Evolutionary conservation across 2,329 filamentous ascomycete genomes (phyloP).

Genomic region (Colletotrichum coccodes): DNA sequence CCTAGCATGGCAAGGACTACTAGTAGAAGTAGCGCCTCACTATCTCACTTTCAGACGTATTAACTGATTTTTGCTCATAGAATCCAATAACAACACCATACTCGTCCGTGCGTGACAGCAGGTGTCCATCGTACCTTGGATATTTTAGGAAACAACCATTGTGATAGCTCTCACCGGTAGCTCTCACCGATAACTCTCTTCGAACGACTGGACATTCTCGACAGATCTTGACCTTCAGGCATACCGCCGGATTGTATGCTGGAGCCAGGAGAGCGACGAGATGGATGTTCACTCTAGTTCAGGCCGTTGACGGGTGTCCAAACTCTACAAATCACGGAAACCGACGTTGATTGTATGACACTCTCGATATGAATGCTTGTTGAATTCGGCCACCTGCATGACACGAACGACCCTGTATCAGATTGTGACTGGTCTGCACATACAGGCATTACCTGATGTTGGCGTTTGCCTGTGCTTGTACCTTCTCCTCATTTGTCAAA

Average conservation of each 20-base stretch:
- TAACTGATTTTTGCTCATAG: not conserved
- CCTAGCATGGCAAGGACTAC: not conserved
- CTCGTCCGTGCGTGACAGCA: not conserved
- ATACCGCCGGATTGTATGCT: not conserved
- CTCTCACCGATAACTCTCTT: too few relatives aligned
- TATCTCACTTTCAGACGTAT: not conserved
- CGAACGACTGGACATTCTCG: not conserved
- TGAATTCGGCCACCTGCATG: slow-evolving; percentile 4
- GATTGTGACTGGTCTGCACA: not conserved
- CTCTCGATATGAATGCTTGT: not conserved
- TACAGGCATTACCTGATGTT: not conserved
- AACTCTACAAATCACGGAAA: not conserved
- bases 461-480: not conserved
- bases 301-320: not conserved
- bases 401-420: not conserved
- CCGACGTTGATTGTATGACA: not conserved
- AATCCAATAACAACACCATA: not conserved
- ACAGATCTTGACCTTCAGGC: not conserved
- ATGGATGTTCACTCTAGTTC: not conserved
- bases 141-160: not conserved
- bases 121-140: not conserved
- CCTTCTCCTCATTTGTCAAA: not conserved
- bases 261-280: not conserved
- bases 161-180: not conserved
- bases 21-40: not conserved